Conservation (phyloP, 2,329 filamentous ascomycete species). For the Waltergamsia citrina region DNA sequence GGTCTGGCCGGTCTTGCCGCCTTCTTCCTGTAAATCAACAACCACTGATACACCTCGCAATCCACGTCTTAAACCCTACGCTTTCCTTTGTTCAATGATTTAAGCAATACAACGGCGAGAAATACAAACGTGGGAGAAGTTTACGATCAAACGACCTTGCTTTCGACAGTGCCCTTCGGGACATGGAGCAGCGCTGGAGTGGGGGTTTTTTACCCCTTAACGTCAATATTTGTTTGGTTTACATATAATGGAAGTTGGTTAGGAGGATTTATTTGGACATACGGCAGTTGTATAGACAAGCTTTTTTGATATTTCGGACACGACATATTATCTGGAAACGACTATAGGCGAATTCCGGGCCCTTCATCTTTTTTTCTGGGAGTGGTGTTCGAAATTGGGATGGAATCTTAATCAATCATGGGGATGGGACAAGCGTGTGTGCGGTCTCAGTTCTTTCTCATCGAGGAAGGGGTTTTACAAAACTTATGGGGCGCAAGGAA, state of each 20-base stretch:
- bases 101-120: conserved; percentile 26
- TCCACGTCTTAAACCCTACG: conserved; percentile 25
- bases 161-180: neutral
- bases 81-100: conserved; percentile 31
- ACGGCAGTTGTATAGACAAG: neutral
- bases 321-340: conserved; percentile 2
- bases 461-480: neutral
- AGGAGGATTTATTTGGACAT: neutral
- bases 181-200: conserved; percentile 14
- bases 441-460: neutral
- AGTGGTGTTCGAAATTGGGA: neutral
- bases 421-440: too few species aligned
- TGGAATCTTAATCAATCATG: neutral
- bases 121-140: conserved; percentile 27
- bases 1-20: conserved; percentile 51
- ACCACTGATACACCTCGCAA: conserved; percentile 18
- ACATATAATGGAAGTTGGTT: neutral
- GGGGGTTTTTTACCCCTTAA: neutral
- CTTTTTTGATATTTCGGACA: conserved; percentile 11
- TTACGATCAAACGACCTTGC: conserved; percentile 9
- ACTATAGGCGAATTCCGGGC: neutral
- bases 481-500: neutral
- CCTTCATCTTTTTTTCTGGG: neutral
- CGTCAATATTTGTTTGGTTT: neutral
- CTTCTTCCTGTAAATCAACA: conserved; percentile 45